These are phyloP conservation scores for Psidium friedrichsthalianum DNA, from an alignment of 345 rosid genomes.

Conservation along the genomic window DNA sequence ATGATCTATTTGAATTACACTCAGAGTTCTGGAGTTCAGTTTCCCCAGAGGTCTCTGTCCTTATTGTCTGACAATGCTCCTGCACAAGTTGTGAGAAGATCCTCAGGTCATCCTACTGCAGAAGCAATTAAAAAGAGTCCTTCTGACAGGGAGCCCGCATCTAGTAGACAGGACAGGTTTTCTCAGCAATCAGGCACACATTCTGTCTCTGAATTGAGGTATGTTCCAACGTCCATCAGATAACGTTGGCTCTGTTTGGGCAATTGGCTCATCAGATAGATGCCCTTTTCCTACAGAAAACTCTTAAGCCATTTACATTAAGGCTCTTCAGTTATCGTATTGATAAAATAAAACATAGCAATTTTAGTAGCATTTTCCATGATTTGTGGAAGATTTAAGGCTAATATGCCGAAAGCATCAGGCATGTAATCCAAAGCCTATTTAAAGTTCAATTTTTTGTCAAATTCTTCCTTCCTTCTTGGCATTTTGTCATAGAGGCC, in stretches of 20 bases:
- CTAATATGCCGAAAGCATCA: neutral
- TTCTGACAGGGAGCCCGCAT: slow-evolving; percentile 49
- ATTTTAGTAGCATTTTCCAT: neutral
- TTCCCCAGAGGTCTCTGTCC: slow-evolving; percentile 49
- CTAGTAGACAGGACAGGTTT: slow-evolving; percentile 36
- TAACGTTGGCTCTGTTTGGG: neutral
- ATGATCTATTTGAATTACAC: neutral
- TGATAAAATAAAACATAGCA: neutral
- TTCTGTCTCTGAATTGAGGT: slow-evolving; percentile 67
- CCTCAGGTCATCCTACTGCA: slow-evolving; percentile 15
- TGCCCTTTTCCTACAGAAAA: neutral
- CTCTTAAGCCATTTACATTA: neutral
- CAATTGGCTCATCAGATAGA: neutral
- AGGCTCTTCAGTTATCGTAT: neutral
- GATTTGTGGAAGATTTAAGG: neutral
- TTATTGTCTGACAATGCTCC: slow-evolving; percentile 14
- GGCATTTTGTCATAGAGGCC: neutral
- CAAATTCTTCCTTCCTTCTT: neutral
- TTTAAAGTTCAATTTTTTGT: neutral
- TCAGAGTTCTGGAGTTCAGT: slow-evolving; percentile 87
- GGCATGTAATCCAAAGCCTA: neutral
- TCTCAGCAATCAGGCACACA: slow-evolving; percentile 34
- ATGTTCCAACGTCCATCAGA: neutral
- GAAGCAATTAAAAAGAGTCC: slow-evolving; percentile 30
- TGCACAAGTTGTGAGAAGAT: slow-evolving; percentile 13